Base-by-base conservation (phyloP, 305 asterid genomes). In the Rubia balearica region DNA sequence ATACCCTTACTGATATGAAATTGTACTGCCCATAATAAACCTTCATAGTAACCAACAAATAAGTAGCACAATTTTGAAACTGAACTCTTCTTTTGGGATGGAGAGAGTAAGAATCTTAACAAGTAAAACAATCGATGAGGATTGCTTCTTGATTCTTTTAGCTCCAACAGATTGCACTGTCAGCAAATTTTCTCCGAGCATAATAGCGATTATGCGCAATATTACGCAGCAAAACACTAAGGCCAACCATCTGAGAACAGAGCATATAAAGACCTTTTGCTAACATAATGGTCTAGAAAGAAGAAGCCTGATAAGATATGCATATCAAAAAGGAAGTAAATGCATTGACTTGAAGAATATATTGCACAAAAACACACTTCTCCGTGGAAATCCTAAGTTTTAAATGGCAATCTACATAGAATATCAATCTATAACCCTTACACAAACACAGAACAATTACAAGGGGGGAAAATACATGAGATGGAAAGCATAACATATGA, bases 341-440 rank as follows among this genome's bases (percentile, higher is more conserved):
- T 11, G 59, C 0, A 57, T 21, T 30, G 9, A 22, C 40, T 40
- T 17, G 38, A 21, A 56, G 72, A 38, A 70, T 56, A 56, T 70
- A 17, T 40, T 57, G 12, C 60, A 22, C 42, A 65, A 61, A 70
- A 70, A 57, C 60, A 13, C 67, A 57, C 27, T 57, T 13, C 14
- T 57, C 43, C 57, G 16, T 6, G 67, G 57, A 70, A 17, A 57
- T 40, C 61, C 67, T 53, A 21, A 57, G 60, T 24, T 70, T 55
- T 38, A 51, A 53, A 51, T 3, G 55, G 38, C 65, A 21, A 69
- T 12, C 65, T 69, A 56, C 55, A 42, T 22, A 21, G 56, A 40
- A 70, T 56, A 27, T 41, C 65, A 69, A 19, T 56, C 66, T 70
- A 70, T 16, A 7, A 40, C 16, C 65, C 66, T n/a, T 57, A 56